Conservation (phyloP, 2,329 filamentous ascomycete species). For the Fusarium newnesense region DNA sequence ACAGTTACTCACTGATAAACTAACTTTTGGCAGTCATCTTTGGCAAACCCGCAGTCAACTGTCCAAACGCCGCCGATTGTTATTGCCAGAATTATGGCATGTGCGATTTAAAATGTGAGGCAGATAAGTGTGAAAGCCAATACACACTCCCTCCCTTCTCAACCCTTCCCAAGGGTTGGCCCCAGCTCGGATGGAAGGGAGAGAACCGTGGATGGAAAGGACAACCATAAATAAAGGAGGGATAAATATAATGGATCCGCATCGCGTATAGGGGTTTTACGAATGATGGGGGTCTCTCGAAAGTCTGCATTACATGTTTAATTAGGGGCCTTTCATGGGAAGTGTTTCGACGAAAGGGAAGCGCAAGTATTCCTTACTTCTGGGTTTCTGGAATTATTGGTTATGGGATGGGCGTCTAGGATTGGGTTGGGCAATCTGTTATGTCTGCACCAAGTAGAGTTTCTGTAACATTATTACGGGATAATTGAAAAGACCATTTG, state of each 20-base stretch:
- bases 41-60: conserved; percentile 66
- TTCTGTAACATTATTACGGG: conserved; percentile 27
- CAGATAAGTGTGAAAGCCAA: conserved; percentile 63
- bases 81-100: conserved; percentile 75
- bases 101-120: conserved; percentile 59
- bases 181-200: conserved; percentile 48
- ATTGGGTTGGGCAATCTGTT: conserved; percentile 34
- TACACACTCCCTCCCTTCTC: conserved; percentile 69
- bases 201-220: conserved; percentile 43
- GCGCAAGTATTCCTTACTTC: conserved; percentile 8
- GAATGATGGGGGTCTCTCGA: conserved; percentile 14
- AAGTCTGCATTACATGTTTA: conserved; percentile 3
- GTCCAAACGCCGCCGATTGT: conserved; percentile 68
- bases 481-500: conserved; percentile 7
- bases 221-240: conserved; percentile 28
- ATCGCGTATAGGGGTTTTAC: conserved; percentile 10
- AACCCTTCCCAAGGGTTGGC: conserved; percentile 70
- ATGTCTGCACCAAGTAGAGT: conserved; percentile 35
- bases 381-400: conserved; percentile 32
- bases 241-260: not conserved
- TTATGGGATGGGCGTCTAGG: conserved; percentile 34
- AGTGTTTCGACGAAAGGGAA: not conserved
- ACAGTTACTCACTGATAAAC: not conserved
- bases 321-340: conserved; percentile 1
- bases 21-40: conserved; percentile 62